These are phyloP conservation scores for Dactylonectria estremocensis DNA, from an alignment of 2,329 filamentous ascomycete genomes.

Conservation along the genomic window DNA sequence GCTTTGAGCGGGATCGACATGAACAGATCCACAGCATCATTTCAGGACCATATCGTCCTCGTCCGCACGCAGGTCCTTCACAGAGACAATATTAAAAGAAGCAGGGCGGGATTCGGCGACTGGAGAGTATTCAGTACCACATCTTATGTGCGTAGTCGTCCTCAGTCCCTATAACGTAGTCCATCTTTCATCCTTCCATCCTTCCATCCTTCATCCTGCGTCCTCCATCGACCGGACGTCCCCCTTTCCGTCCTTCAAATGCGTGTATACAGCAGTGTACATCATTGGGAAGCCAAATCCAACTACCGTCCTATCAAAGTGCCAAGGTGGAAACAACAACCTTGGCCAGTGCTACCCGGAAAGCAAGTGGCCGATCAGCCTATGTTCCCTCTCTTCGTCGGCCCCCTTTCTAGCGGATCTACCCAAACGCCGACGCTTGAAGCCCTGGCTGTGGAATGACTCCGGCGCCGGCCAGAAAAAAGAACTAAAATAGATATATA, in stretches of 20 bases:
- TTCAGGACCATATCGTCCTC: conserved; percentile 4
- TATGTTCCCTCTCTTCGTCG: neutral
- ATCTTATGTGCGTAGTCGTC: no score
- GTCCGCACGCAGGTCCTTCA: neutral
- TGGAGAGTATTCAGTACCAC: neutral
- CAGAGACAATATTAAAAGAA: neutral
- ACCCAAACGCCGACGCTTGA: conserved; percentile 50
- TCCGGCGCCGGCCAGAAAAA: conserved; percentile 40
- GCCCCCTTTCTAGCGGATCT: conserved; percentile 30
- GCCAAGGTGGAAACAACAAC: neutral
- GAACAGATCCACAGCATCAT: conserved; percentile 20
- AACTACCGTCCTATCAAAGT: conserved; percentile 4
- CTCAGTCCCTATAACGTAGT: conserved; percentile 1
- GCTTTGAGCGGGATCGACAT: conserved; percentile 14
- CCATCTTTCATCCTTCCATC: neutral
- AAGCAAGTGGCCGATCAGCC: neutral
- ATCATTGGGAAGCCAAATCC: neutral
- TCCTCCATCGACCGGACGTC: neutral
- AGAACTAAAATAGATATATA: conserved; percentile 26
- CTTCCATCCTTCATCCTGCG: neutral
- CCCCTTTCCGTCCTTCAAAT: conserved; percentile 5
- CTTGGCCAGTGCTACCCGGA: neutral
- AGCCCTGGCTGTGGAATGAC: conserved; percentile 42
- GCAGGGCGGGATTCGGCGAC: neutral
- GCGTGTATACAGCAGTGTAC: neutral